These are phyloP conservation scores for Marsdenia floribunda DNA, from an alignment of 257 asterid genomes.

Conservation along the genomic window DNA sequence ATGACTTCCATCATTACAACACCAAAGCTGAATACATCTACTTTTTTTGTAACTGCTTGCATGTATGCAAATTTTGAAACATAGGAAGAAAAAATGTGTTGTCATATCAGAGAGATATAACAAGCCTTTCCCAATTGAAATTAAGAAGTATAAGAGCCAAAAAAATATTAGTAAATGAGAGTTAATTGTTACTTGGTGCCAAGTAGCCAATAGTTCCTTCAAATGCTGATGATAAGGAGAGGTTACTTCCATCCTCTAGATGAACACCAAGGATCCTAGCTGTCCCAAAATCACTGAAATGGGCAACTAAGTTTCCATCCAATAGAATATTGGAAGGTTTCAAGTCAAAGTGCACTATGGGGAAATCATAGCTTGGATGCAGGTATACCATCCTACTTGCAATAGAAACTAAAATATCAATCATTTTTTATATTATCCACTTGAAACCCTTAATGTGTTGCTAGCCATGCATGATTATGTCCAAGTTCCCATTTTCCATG, in stretches of 20 bases:
- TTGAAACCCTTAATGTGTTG: constrained; percentile 7
- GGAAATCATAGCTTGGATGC: constrained; percentile 70
- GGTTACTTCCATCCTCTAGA: constrained; percentile 39
- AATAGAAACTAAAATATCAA: constrained; percentile 54
- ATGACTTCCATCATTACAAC: constrained; percentile 67
- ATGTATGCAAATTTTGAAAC: constrained; percentile 70
- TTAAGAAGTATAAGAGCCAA: no score
- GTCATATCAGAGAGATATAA: constrained; percentile 10
- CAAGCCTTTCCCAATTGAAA: no score
- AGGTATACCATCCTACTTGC: constrained; percentile 57
- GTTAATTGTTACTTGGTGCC: constrained; percentile 63
- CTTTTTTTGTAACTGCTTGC: constrained; percentile 68
- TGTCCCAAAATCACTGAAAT: constrained; percentile 83
- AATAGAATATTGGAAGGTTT: constrained; percentile 84
- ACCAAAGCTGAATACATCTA: constrained; percentile 84
- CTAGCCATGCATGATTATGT: constrained; percentile 38
- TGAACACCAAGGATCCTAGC: constrained; percentile 68
- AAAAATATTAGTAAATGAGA: not conserved
- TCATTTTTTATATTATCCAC: constrained; percentile 39
- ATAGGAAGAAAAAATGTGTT: not conserved
- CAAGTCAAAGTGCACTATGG: constrained; percentile 80
- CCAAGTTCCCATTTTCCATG: constrained; percentile 87
- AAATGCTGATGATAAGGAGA: constrained; percentile 52
- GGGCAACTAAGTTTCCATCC: constrained; percentile 51
- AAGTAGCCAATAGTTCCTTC: constrained; percentile 92